Conservation (phyloP, 768 basidiomycete species). For the Hydnomerulius pinastri region DNA sequence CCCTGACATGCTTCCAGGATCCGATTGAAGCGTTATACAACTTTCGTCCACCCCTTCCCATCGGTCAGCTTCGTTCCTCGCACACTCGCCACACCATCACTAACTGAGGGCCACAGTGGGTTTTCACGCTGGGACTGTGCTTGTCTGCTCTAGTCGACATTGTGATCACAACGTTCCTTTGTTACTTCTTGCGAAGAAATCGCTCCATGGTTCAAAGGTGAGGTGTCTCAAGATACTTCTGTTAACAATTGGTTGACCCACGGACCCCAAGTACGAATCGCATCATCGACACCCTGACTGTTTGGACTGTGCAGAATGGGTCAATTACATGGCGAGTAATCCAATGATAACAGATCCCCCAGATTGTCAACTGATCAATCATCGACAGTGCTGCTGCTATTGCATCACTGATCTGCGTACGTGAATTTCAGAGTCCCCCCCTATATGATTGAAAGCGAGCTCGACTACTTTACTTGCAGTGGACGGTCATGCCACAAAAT, state of each 20-base stretch:
- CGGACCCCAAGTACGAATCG: constrained; percentile 16
- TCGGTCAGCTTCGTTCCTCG: constrained; percentile 4
- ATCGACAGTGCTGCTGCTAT: constrained; percentile 14
- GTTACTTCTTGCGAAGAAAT: constrained; percentile 41
- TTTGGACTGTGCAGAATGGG: constrained; percentile 27
- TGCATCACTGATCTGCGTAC: constrained; percentile 20
- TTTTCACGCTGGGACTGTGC: constrained; percentile 47
- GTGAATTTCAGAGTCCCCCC: background rate
- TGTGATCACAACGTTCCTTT: constrained; percentile 45
- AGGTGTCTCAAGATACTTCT: background rate
- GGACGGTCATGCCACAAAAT: constrained; percentile 22
- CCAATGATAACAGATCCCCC: no score
- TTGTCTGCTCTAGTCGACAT: constrained; percentile 49
- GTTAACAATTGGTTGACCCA: background rate
- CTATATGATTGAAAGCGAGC: background rate
- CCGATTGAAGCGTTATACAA: constrained; percentile 4
- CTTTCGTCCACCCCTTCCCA: constrained; percentile 12
- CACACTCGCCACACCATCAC: background rate
- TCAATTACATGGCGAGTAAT: constrained; percentile 20
- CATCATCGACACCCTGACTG: constrained; percentile 20
- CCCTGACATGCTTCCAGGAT: constrained; percentile 11
- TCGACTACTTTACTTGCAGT: constrained; percentile 10
- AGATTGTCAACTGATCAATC: background rate
- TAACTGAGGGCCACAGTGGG: constrained; percentile 34
- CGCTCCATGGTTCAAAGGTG: constrained; percentile 40